These are phyloP conservation scores for Xerocomus spinulosus DNA, from an alignment of 768 basidiomycete genomes.

Conservation along the genomic window DNA sequence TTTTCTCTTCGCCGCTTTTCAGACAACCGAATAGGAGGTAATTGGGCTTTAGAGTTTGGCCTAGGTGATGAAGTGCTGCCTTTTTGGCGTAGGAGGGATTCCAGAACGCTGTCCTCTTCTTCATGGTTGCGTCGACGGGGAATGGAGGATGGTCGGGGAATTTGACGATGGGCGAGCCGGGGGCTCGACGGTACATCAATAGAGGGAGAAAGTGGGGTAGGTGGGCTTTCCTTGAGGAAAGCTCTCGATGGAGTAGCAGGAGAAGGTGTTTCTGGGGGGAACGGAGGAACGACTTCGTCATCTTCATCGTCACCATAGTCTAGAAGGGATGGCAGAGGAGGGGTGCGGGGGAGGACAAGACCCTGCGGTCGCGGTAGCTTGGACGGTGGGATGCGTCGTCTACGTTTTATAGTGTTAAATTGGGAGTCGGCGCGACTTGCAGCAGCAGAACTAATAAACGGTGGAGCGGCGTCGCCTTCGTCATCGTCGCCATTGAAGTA, in stretches of 20 bases:
- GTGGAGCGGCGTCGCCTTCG: slow-evolving; percentile 48
- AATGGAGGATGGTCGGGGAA: slow-evolving; percentile 37
- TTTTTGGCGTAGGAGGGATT: slow-evolving; percentile 44
- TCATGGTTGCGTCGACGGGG: slow-evolving; percentile 41
- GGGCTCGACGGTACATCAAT: slow-evolving; percentile 36
- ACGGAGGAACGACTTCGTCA: slow-evolving; percentile 25
- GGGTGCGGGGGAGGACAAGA: slow-evolving; percentile 41
- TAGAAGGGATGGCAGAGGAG: slow-evolving; percentile 56
- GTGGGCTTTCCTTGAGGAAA: slow-evolving; percentile 12
- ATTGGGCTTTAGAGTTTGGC: slow-evolving; percentile 28
- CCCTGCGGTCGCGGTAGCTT: slow-evolving; percentile 45
- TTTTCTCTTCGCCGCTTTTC: slow-evolving; percentile 71
- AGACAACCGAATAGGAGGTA: slow-evolving; percentile 48
- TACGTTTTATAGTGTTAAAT: slow-evolving; percentile 49
- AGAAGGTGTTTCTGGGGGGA: slow-evolving; percentile 14
- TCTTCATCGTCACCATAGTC: slow-evolving; percentile 74
- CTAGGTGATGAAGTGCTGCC: slow-evolving; percentile 36
- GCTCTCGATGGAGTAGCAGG: slow-evolving; percentile 12
- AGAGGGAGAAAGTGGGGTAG: slow-evolving; percentile 31
- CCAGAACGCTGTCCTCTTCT: slow-evolving; percentile 54
- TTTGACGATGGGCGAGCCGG: slow-evolving; percentile 37
- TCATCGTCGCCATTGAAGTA: slow-evolving; percentile 92
- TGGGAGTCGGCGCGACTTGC: slow-evolving; percentile 29
- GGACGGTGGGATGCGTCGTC: slow-evolving; percentile 46
- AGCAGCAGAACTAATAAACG: slow-evolving; percentile 27